A percentile compares a stretch with the other conserved stretches of the same genome.
Evolutionary conservation across 2,329 filamentous ascomycete genomes (phyloP).

Genomic region (Mycosphaerella sp.): DNA sequence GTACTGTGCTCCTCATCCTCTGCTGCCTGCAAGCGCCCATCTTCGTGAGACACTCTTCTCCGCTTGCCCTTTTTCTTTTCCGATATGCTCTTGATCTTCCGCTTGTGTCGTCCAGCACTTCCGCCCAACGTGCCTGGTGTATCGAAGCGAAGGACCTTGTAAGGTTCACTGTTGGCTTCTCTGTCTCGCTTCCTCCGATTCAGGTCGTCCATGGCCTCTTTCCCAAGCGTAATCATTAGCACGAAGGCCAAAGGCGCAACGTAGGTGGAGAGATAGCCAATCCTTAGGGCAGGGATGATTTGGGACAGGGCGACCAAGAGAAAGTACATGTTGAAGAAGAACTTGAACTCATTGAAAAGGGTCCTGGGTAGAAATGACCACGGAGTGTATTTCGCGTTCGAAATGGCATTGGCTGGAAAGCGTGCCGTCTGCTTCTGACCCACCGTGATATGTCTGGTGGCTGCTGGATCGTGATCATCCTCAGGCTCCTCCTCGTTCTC

Average conservation of each 20-base stretch:
- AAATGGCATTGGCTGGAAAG: constrained; percentile 86
- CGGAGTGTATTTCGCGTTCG: constrained; percentile 95
- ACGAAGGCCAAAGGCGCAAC: constrained; percentile 90
- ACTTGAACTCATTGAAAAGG: constrained; percentile 97
- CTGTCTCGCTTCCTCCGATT: constrained; percentile 76
- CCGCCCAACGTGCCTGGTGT: constrained; percentile 40
- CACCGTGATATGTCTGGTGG: constrained; percentile 69
- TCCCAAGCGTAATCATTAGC: constrained; percentile 82
- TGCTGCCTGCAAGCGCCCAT: constrained; percentile 54
- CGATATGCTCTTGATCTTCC: constrained; percentile 28
- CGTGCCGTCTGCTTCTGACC: constrained; percentile 66
- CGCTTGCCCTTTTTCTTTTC: constrained; percentile 33
- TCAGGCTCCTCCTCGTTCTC: constrained; percentile 36
- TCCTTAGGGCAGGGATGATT: constrained; percentile 78
- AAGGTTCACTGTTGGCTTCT: constrained; percentile 90
- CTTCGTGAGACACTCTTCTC: constrained; percentile 31
- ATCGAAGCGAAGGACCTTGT: constrained; percentile 68
- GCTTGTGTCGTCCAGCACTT: constrained; percentile 27
- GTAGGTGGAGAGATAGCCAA: constrained; percentile 93
- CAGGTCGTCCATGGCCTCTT: constrained; percentile 93
- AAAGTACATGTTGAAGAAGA: constrained; percentile 99
- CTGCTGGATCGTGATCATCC: constrained; percentile 52
- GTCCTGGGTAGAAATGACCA: constrained; percentile 92
- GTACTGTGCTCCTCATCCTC: constrained; percentile 60
- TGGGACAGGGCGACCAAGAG: constrained; percentile 91